Conservation (phyloP, 2,329 filamentous ascomycete genomes). For the Trichoderma gracile region DNA sequence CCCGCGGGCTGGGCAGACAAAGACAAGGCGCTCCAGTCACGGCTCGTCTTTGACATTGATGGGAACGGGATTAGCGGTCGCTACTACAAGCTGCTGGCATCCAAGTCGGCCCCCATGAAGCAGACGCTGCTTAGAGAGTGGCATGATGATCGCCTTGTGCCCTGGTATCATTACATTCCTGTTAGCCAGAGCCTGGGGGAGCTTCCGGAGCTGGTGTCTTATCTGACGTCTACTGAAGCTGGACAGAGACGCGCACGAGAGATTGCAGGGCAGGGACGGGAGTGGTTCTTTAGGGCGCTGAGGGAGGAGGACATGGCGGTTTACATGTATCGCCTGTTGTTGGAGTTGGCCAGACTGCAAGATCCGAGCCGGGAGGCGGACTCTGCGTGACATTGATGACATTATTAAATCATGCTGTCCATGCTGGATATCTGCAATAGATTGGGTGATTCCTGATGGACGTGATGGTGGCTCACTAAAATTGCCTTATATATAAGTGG, state of each 20-base stretch:
- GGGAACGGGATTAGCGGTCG: conserved; percentile 58
- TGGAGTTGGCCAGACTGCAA: conserved; percentile 54
- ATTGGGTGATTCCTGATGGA: background rate
- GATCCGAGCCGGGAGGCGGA: conserved; percentile 33
- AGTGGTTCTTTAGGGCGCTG: conserved; percentile 57
- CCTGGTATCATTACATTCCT: conserved; percentile 60
- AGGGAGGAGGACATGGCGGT: conserved; percentile 60
- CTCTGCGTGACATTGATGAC: background rate
- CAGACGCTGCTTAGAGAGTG: conserved; percentile 56
- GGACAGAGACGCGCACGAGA: conserved; percentile 51
- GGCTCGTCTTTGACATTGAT: conserved; percentile 54
- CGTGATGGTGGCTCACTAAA: background rate
- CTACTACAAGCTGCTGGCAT: conserved; percentile 53
- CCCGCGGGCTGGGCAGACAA: conserved; percentile 38
- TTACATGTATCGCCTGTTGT: conserved; percentile 61
- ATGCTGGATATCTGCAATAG: background rate
- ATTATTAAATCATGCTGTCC: background rate
- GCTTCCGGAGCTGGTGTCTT: conserved; percentile 52
- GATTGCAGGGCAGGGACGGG: conserved; percentile 55
- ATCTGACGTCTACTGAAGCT: conserved; percentile 45
- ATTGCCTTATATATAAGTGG: background rate
- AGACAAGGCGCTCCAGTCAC: conserved; percentile 41
- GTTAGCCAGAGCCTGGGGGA: conserved; percentile 52
- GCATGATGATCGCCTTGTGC: conserved; percentile 57
- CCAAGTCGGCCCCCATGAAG: conserved; percentile 51